Base-by-base conservation (phyloP, 768 basidiomycete species). In the Leccinum aurantiacum region DNA sequence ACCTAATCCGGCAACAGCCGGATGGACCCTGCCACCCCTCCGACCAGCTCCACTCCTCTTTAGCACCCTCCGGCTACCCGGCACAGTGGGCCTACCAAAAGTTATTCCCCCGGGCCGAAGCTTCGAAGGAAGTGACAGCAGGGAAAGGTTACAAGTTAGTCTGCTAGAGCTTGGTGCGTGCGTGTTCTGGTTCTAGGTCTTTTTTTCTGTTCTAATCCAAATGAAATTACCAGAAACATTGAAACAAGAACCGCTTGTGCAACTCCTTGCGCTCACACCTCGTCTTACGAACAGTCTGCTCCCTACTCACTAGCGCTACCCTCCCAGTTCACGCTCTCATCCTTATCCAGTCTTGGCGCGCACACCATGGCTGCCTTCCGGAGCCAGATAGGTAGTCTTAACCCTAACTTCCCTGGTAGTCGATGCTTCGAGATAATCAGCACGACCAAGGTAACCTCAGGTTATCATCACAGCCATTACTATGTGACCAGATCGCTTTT, bases 81-180 rank as follows among this genome's bases (percentile, higher is more conserved):
- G 24, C 1, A 24, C 24, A 24, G 24, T 24, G 24, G 91, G 78
- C 80, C 56, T 92, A 83, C 67, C 85, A 89, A 63, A 79, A 87
- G 15, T 84, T 84, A 0, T 92, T 91, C 66, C 79, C 79, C 24
- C 24, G 3, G 24, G 24, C 24, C 24, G 24, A 25, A 25, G 24
- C 24, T 25, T 25, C 35, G 89, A 93, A 65, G 72, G 67, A 9
- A 78, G 80, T 48, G 74, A 79, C 27, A 82, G 79, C 25, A 82
- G 88, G 1, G 71, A 78, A 14, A 77, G 83, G 49, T 71, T 92
- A 11, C 72, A 89, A 15, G 74, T 91, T 3, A 81, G 82, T 25
- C 24, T 25, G 24, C 56, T 91, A 87, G 87, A 83, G 81, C 65
- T 76, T 91, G 55, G 80, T 79, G 50, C 87, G 24, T 24, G 24